Evolutionary conservation across 2,329 filamentous ascomycete species (phyloP), one percentile per base, ranked within the genome.

Genomic region (Cadophora gregata): DNA sequence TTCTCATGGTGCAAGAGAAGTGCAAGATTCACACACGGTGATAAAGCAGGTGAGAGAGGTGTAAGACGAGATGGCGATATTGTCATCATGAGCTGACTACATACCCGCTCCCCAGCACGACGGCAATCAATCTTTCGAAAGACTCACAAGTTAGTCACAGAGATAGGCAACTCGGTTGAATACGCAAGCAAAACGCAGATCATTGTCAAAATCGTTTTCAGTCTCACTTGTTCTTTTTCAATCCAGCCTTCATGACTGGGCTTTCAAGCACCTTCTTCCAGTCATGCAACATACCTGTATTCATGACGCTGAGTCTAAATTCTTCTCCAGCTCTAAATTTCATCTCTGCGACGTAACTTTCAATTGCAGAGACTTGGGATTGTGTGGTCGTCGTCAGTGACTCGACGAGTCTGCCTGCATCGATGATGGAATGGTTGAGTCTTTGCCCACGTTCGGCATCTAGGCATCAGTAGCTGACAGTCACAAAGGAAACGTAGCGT

Each of bases 401-500:
- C 10, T 67, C 55, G 47, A 79, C 74, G 9, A 84, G 67, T 64
- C 80, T 78, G 0, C 75, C 77, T 4, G 78, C 80, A 66, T 84
- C 82, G 1, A 78, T 78, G 10, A 84, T 75, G 2, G 79, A 78
- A 66, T 83, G 81, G 67, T 84, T 84, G n/a, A 84, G 76, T 0
- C 81, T 82, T 71, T 84, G 81, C 0, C 81, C 82, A 25, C 82
- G 78, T 70, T 84, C 85, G 88, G 67, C 59, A 29, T 3, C 16
- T 45, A 33, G 59, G 65, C 64, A 69, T 42, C 16, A 64, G 63
- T 38, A 10, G 36, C 7, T 59, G 51, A 55, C 53, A 5, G 24
- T 42, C 9, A 36, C 38, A 42, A 3, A 50, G 53, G 12, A n/a
- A 24, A 8, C 6, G 25, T 12, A 42, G 72, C 76, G 67, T 69